These are phyloP conservation scores for Blastocystis sp. DNA, from an alignment of 352 stramenopile genomes.

Conservation along the genomic window DNA sequence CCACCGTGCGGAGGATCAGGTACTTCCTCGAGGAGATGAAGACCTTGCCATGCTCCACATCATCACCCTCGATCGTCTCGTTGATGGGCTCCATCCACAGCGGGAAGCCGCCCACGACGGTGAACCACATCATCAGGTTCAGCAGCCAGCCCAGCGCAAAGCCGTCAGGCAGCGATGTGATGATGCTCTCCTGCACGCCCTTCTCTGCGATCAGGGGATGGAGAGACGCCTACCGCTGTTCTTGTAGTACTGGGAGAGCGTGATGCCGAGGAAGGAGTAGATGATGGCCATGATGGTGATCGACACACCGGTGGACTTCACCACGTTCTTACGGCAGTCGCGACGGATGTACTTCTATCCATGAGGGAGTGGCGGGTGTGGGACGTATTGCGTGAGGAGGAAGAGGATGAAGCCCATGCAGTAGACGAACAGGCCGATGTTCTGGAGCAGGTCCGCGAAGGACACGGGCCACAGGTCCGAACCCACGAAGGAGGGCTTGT, in stretches of 20 bases:
- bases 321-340: conserved; percentile 28
- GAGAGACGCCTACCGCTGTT: not conserved
- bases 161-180: not conserved
- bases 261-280: conserved; percentile 44
- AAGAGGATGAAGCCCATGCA: conserved; percentile 68
- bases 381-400: conserved; percentile 58
- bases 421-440: conserved; percentile 50
- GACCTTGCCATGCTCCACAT: conserved; percentile 33
- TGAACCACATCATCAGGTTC: conserved; percentile 44
- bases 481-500: conserved; percentile 3
- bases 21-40: conserved; percentile 45
- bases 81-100: conserved; percentile 65
- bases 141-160: not conserved
- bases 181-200: conserved; percentile 45
- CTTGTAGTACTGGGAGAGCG: conserved; percentile 63
- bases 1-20: conserved; percentile 29
- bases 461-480: conserved; percentile 53
- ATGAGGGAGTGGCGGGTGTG: not conserved
- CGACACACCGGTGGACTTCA: conserved; percentile 14
- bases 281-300: conserved; percentile 47
- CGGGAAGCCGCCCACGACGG: conserved; percentile 45
- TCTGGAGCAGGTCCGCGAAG: not conserved
- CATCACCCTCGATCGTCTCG: conserved; percentile 50
- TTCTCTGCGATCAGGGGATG: not conserved
- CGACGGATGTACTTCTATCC: conserved; percentile 58